Evolutionary conservation across 768 basidiomycete species (phyloP).

Genomic region (Sporobolomyces roseus): DNA sequence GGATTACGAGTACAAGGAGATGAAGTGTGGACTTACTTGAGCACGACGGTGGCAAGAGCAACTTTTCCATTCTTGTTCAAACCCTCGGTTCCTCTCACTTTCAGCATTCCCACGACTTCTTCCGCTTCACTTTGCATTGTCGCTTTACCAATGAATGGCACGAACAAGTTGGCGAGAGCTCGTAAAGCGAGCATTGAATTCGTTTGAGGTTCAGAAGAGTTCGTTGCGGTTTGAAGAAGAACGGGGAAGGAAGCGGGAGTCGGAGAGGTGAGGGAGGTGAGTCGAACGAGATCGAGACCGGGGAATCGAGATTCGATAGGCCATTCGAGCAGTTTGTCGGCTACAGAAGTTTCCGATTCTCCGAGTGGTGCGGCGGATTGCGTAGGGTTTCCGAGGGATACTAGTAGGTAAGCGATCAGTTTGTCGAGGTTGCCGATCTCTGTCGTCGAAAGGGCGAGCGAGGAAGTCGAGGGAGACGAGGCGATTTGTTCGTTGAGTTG

Average conservation of each 20-base stretch:
- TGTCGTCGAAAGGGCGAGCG: constrained; percentile 28
- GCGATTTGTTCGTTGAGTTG: constrained; percentile 55
- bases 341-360: constrained; percentile 25
- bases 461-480: constrained; percentile 57
- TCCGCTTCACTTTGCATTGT: constrained; percentile 40
- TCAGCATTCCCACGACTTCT: constrained; percentile 54
- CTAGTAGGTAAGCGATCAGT: constrained; percentile 33
- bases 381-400: constrained; percentile 42
- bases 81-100: constrained; percentile 52
- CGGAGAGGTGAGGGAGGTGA: constrained; percentile 64
- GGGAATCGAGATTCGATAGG: constrained; percentile 31
- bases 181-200: constrained; percentile 77
- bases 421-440: constrained; percentile 45
- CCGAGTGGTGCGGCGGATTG: background rate
- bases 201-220: constrained; percentile 60
- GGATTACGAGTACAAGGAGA: no score
- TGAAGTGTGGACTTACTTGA: constrained; percentile 64
- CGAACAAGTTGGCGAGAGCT: constrained; percentile 72
- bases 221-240: constrained; percentile 53
- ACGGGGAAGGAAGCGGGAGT: constrained; percentile 53
- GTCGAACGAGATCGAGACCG: constrained; percentile 51
- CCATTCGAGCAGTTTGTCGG: constrained; percentile 37
- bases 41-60: constrained; percentile 71
- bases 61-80: constrained; percentile 69
- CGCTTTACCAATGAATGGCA: constrained; percentile 34